These are phyloP conservation scores for Leptographium wingfieldii DNA, from an alignment of 2,329 filamentous ascomycete genomes.

Conservation along the genomic window DNA sequence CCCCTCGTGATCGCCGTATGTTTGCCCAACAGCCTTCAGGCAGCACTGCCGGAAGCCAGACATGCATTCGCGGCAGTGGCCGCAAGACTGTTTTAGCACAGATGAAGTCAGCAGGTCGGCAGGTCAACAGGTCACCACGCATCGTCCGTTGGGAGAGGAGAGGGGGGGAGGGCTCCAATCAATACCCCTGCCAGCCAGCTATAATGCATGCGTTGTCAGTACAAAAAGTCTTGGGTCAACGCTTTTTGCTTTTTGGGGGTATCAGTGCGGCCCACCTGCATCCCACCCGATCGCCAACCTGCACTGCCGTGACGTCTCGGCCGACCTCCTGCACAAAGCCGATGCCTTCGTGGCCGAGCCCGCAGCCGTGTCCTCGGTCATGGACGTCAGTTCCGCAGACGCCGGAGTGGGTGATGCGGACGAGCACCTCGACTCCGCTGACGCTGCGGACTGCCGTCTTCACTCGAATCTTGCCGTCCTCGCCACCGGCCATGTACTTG, in stretches of 20 bases:
- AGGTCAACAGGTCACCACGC: background rate
- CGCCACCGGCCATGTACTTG: background rate
- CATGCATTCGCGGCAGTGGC: slow-evolving; percentile 2
- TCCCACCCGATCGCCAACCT: slow-evolving; percentile 74
- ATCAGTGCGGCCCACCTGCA: slow-evolving; percentile 65
- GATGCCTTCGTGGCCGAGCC: slow-evolving; percentile 56
- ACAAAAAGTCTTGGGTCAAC: background rate
- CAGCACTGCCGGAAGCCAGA: slow-evolving; percentile 5
- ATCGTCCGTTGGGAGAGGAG: too few relatives aligned
- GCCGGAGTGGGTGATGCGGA: slow-evolving; percentile 46
- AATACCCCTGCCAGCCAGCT: background rate
- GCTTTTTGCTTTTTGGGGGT: background rate
- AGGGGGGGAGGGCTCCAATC: too few relatives aligned
- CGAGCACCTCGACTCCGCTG: slow-evolving; percentile 10
- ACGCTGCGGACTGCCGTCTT: background rate
- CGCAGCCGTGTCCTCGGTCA: slow-evolving; percentile 57
- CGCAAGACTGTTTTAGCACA: background rate
- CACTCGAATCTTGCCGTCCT: background rate
- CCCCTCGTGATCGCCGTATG: slow-evolving; percentile 2
- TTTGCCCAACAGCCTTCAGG: slow-evolving; percentile 2
- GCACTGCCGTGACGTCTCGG: slow-evolving; percentile 62
- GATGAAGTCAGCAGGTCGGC: background rate
- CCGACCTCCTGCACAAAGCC: slow-evolving; percentile 75
- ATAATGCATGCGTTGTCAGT: background rate
- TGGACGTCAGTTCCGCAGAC: slow-evolving; percentile 63